A percentile compares a stretch with the other conserved stretches of the same genome.
Conservation (phyloP, 2,329 filamentous ascomycete species). For the Clonostachys byssicola region DNA sequence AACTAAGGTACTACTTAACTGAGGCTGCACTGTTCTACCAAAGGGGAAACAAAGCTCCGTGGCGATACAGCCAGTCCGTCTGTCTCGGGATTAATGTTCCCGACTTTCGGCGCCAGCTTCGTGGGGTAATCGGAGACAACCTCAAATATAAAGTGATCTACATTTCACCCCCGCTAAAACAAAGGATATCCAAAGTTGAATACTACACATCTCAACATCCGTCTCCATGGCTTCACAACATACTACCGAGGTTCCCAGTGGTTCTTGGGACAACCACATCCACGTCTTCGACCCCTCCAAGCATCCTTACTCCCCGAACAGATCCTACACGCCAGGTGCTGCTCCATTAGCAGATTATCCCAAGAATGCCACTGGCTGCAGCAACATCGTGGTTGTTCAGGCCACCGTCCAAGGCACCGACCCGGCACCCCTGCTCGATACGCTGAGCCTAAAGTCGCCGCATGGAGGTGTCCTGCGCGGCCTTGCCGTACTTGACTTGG, state of each 20-base stretch:
- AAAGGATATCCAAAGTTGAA: too few relatives aligned
- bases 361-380: neutral
- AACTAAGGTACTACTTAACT: too few relatives aligned
- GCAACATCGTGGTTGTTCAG: neutral
- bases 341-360: neutral
- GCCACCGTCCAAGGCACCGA: neutral
- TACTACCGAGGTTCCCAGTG: constrained; percentile 37
- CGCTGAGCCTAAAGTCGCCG: neutral
- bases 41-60: too few relatives aligned
- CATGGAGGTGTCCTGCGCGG: neutral
- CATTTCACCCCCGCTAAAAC: too few relatives aligned
- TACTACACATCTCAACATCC: too few relatives aligned
- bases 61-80: too few relatives aligned
- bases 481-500: neutral
- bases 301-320: neutral
- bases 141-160: too few relatives aligned
- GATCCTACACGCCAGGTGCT: constrained; percentile 12
- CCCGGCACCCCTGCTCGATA: neutral
- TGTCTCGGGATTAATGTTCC: too few relatives aligned
- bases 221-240: too few relatives aligned
- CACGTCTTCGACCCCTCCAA: neutral
- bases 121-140: too few relatives aligned
- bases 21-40: too few relatives aligned
- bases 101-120: too few relatives aligned
- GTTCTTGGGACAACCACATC: neutral